These are phyloP conservation scores for Auriscalpium microsporum DNA, from an alignment of 768 basidiomycete genomes.

Conservation along the genomic window DNA sequence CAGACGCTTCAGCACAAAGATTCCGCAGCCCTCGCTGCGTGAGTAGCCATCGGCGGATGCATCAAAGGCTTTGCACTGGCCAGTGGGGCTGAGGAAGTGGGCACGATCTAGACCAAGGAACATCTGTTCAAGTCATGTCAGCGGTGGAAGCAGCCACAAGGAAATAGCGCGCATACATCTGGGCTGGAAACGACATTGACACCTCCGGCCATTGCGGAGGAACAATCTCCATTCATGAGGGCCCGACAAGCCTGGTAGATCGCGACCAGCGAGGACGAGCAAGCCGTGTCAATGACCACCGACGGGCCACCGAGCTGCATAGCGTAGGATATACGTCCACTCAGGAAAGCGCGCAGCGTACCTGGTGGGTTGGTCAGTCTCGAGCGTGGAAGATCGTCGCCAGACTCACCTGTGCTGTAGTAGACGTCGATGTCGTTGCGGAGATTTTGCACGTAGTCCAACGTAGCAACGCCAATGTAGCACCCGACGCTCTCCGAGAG, in stretches of 20 bases:
- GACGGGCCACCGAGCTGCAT: constrained; percentile 66
- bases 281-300: constrained; percentile 64
- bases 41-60: constrained; percentile 67
- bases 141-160: not conserved
- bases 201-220: constrained; percentile 64
- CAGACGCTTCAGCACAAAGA: constrained; percentile 67
- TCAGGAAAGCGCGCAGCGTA: constrained; percentile 59
- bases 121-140: constrained; percentile 37
- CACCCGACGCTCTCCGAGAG: constrained; percentile 50
- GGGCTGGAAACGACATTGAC: constrained; percentile 65
- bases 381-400: not conserved
- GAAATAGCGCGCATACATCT: constrained; percentile 39
- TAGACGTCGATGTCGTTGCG: constrained; percentile 56
- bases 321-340: constrained; percentile 63
- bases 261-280: constrained; percentile 62
- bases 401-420: constrained; percentile 51
- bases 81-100: constrained; percentile 58
- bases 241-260: constrained; percentile 65
- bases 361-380: constrained; percentile 29
- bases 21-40: constrained; percentile 59
- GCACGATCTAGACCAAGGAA: constrained; percentile 59
- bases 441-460: constrained; percentile 63
- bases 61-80: constrained; percentile 66
- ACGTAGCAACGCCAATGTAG: constrained; percentile 61
- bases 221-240: constrained; percentile 53